Evolutionary conservation across 1,284 basidiomycete species (phyloP).

Genomic region (Paramarasmius palmivorus): DNA sequence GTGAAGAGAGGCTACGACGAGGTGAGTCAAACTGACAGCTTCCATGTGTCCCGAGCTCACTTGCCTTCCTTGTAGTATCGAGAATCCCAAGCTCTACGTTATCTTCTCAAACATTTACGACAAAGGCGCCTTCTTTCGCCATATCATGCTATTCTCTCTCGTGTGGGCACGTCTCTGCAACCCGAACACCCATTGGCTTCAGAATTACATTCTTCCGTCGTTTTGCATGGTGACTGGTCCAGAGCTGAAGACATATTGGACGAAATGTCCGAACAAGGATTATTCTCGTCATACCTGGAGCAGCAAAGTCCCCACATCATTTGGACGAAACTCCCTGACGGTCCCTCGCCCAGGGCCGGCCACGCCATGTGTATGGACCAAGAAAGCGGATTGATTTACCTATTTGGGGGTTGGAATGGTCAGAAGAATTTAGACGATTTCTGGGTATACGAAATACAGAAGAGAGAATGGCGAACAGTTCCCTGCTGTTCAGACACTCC

Average conservation of each 20-base stretch:
- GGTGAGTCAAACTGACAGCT: slow-evolving; percentile 39
- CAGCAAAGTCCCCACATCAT: slow-evolving; percentile 54
- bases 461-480: slow-evolving; percentile 68
- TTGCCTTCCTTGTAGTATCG: slow-evolving; percentile 49
- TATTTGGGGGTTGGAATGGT: slow-evolving; percentile 84
- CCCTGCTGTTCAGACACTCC: slow-evolving; percentile 63
- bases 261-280: slow-evolving; percentile 48
- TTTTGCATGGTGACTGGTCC: slow-evolving; percentile 67
- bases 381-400: slow-evolving; percentile 63
- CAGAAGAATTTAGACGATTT: slow-evolving; percentile 75
- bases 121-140: slow-evolving; percentile 72
- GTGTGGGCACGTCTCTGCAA: slow-evolving; percentile 44
- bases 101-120: slow-evolving; percentile 79
- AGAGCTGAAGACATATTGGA: slow-evolving; percentile 56
- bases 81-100: slow-evolving; percentile 63
- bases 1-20: slow-evolving; percentile 56
- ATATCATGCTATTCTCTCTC: slow-evolving; percentile 59
- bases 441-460: slow-evolving; percentile 70
- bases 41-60: slow-evolving; percentile 11
- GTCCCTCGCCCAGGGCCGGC: slow-evolving; percentile 70
- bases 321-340: slow-evolving; percentile 59
- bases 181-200: slow-evolving; percentile 76
- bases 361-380: slow-evolving; percentile 84
- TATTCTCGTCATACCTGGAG: slow-evolving; percentile 62
- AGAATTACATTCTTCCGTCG: slow-evolving; percentile 62